A percentile compares a stretch with the other conserved stretches of the same genome.
Evolutionary conservation across 176 grass and related monocot species (phyloP).

Genomic region (Pharus latifolius): DNA sequence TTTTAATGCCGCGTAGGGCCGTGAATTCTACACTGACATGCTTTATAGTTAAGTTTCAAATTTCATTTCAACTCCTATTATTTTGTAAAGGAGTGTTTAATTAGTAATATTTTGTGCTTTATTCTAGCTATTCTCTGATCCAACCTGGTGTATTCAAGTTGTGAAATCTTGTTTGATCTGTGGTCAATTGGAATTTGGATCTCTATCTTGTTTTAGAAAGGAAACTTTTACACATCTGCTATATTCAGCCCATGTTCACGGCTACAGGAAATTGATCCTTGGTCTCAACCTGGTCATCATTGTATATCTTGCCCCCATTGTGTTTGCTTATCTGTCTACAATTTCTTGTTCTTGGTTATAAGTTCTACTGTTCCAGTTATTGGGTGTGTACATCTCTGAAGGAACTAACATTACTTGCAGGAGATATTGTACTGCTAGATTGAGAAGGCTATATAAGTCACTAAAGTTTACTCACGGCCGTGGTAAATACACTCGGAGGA

Average conservation of each 20-base stretch:
- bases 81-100: neutral
- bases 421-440: constrained; percentile 78
- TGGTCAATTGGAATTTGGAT: neutral
- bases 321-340: neutral
- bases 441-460: constrained; percentile 88
- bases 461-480: constrained; percentile 90
- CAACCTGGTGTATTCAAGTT: too few species aligned
- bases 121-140: neutral
- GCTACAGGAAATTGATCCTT: neutral
- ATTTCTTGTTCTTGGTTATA: neutral
- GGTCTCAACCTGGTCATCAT: neutral
- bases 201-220: neutral
- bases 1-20: too few species aligned
- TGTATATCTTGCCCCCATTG: neutral
- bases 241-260: neutral
- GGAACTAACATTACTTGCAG: constrained; percentile 42
- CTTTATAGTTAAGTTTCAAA: too few species aligned
- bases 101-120: neutral
- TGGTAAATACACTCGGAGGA: constrained; percentile 71
- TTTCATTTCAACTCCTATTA: too few species aligned
- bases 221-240: neutral
- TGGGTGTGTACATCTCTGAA: constrained; percentile 7
- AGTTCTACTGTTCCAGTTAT: neutral
- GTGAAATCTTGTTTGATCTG: neutral
- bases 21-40: too few species aligned